Percentiles rank a stretch among this genome's conserved stretches.
These are phyloP conservation scores for Fusarium sp. DNA, from an alignment of 2,329 filamentous ascomycete species.

Conservation along the genomic window DNA sequence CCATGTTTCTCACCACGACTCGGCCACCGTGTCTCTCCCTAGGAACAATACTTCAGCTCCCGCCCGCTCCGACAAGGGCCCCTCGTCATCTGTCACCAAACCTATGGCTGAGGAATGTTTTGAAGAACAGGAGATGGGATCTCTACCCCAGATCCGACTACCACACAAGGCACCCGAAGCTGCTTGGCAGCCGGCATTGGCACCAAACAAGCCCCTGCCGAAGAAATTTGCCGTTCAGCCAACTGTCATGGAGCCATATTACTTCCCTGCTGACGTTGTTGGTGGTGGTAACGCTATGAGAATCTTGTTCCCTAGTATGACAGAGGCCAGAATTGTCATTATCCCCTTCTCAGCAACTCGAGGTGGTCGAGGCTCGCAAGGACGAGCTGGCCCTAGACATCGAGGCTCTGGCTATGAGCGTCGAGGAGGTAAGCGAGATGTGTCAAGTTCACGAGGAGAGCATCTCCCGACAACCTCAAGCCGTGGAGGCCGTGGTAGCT, in stretches of 20 bases:
- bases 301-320: slow-evolving; percentile 59
- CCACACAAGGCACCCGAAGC: slow-evolving; percentile 71
- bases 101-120: slow-evolving; percentile 84
- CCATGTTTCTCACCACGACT: slow-evolving; percentile 59
- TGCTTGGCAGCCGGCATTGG: slow-evolving; percentile 71
- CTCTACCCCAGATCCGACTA: slow-evolving; percentile 77
- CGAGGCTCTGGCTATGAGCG: slow-evolving; percentile 49
- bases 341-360: slow-evolving; percentile 53
- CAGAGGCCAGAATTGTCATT: slow-evolving; percentile 54
- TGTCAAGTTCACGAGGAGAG: slow-evolving; percentile 47
- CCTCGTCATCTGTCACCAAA: slow-evolving; percentile 67
- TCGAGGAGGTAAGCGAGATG: slow-evolving; percentile 52
- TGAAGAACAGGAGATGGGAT: slow-evolving; percentile 84
- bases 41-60: slow-evolving; percentile 33
- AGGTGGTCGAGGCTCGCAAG: slow-evolving; percentile 48
- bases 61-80: slow-evolving; percentile 53
- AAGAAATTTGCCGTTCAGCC: slow-evolving; percentile 62
- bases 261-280: slow-evolving; percentile 51
- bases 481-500: slow-evolving; percentile 56
- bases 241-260: slow-evolving; percentile 52
- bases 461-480: slow-evolving; percentile 42
- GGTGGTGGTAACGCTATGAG: slow-evolving; percentile 54
- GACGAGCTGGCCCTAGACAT: slow-evolving; percentile 46
- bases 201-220: slow-evolving; percentile 67
- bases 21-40: slow-evolving; percentile 79